A percentile compares a stretch with the other conserved stretches of the same genome.
phyloP scores from a whole-genome alignment of 1,139 yeast species.

The Suhomyces chickasaworum region DNA sequence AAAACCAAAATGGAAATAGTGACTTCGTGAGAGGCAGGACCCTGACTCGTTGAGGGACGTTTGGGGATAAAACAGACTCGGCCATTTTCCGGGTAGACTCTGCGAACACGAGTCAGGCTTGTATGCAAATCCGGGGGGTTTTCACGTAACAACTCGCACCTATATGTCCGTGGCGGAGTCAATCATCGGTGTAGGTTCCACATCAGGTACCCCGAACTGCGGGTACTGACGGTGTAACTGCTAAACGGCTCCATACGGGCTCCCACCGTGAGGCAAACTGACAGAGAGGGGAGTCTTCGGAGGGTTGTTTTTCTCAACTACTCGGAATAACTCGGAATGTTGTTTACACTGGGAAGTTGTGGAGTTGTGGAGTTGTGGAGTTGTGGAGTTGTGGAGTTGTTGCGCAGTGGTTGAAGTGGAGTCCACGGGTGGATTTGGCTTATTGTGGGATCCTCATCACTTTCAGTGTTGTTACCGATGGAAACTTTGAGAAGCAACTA shows the following conservation, averaged over 20 bases:
- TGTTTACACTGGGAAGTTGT: too few species aligned
- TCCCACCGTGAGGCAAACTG: constrained; percentile 2
- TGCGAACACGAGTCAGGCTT: constrained; percentile 1
- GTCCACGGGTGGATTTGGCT: too few species aligned
- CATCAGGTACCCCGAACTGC: background rate
- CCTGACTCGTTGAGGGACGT: constrained; percentile 2
- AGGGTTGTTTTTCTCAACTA: background rate
- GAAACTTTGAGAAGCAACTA: background rate
- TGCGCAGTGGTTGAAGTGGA: too few species aligned
- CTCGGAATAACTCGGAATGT: background rate
- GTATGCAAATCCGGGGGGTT: background rate
- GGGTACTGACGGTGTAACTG: constrained; percentile 6
- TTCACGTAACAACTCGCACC: background rate
- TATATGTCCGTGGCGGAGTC: constrained; percentile 10
- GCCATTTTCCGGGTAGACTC: background rate
- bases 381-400: too few species aligned
- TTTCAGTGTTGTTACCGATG: too few species aligned
- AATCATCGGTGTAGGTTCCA: background rate
- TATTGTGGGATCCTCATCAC: too few species aligned
- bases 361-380: background rate
- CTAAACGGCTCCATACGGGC: background rate
- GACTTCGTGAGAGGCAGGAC: constrained; percentile 10
- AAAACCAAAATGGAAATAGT: constrained; percentile 10
- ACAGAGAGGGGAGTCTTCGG: background rate
- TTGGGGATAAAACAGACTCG: background rate